Evolutionary conservation across 441 rosid genomes (phyloP).

Genomic region (Jatropha multifida): DNA sequence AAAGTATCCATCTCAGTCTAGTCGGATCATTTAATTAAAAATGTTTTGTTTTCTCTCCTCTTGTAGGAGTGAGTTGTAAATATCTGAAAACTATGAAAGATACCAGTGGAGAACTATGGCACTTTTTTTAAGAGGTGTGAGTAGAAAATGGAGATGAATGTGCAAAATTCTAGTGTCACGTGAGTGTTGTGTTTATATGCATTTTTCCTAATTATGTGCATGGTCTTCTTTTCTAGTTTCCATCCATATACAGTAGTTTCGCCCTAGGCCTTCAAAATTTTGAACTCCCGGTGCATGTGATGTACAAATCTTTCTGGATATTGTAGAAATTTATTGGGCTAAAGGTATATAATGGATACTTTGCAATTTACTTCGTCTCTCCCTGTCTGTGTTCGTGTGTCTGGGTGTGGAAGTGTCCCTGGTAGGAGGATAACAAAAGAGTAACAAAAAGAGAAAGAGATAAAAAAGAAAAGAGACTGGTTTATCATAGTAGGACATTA

Average conservation of each 20-base stretch:
- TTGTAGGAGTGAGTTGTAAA: not conserved
- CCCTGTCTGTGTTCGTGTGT: not conserved
- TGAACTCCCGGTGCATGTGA: not conserved
- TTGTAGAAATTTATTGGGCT: not conserved
- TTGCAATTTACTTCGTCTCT: not conserved
- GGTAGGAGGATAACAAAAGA: not conserved
- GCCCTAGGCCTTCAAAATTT: not conserved
- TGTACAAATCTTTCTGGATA: not conserved
- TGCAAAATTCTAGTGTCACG: not conserved
- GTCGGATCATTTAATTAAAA: not conserved
- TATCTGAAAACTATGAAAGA: not conserved
- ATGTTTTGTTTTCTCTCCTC: not conserved
- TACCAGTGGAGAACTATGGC: not conserved
- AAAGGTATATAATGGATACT: not conserved
- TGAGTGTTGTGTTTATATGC: constrained; percentile 1
- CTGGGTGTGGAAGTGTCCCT: not conserved
- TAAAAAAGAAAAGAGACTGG: not conserved
- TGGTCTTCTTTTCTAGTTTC: not conserved
- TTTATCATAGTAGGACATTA: not conserved
- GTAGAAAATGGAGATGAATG: not conserved
- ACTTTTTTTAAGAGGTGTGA: not conserved
- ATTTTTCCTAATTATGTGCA: not conserved
- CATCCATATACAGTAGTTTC: not conserved
- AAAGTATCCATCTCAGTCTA: not conserved
- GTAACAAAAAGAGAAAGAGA: too few species aligned